These are phyloP conservation scores for Boletus hoseneyae DNA, from an alignment of 1,284 basidiomycete species.

Conservation along the genomic window DNA sequence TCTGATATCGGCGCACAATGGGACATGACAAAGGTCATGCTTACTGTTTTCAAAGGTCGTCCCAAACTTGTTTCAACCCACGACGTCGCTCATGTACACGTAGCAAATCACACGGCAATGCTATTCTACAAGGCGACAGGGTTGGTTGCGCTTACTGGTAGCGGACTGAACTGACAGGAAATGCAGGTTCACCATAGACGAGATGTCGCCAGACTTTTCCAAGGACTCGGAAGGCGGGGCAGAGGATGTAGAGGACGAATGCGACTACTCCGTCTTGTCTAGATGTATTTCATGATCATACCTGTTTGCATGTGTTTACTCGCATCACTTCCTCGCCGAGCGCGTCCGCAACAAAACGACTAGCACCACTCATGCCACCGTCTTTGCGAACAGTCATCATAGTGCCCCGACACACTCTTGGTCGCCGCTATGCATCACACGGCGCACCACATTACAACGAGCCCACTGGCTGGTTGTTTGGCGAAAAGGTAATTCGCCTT, in stretches of 20 bases:
- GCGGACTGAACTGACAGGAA: constrained; percentile 5
- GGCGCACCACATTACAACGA: constrained; percentile 83
- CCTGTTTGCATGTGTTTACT: constrained; percentile 27
- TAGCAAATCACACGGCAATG: constrained; percentile 55
- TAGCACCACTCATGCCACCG: constrained; percentile 33
- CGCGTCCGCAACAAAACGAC: background rate
- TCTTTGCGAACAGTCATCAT: constrained; percentile 32
- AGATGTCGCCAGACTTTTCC: constrained; percentile 49
- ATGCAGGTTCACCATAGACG: constrained; percentile 53
- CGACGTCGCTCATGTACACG: constrained; percentile 11
- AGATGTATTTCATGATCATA: constrained; percentile 22
- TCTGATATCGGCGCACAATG: constrained; percentile 47
- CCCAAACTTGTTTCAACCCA: background rate
- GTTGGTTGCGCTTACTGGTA: constrained; percentile 32
- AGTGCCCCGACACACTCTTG: constrained; percentile 16
- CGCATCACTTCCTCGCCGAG: constrained; percentile 1
- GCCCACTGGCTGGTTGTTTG: constrained; percentile 84
- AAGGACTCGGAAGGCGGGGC: constrained; percentile 31
- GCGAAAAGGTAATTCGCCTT: constrained; percentile 67
- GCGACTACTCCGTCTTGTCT: constrained; percentile 61
- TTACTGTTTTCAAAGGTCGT: constrained; percentile 70
- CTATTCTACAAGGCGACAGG: constrained; percentile 55
- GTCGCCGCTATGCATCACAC: constrained; percentile 64
- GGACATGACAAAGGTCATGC: constrained; percentile 62
- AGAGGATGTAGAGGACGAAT: constrained; percentile 28